Evolutionary conservation across 2,329 filamentous ascomycete genomes (phyloP).

Genomic region (Trichoderma sp.): DNA sequence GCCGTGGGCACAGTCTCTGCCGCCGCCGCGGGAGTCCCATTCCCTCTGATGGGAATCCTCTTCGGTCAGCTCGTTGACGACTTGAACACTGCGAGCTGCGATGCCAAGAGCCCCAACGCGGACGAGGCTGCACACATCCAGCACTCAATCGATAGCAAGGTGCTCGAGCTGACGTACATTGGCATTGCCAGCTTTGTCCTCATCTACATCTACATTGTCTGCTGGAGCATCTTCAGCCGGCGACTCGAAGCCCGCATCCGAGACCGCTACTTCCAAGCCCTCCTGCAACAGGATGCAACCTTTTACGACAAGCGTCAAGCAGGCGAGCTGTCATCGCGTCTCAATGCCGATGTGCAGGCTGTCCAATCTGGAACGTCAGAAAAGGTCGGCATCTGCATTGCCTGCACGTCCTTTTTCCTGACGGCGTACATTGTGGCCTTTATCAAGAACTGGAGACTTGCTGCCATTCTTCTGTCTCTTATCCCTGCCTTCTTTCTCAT

Average conservation of each 20-base stretch:
- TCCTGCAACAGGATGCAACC: constrained; percentile 62
- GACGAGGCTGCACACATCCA: constrained; percentile 40
- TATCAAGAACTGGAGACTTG: constrained; percentile 61
- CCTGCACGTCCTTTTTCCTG: constrained; percentile 65
- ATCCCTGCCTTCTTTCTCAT: constrained; percentile 65
- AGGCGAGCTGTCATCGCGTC: constrained; percentile 63
- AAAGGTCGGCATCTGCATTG: constrained; percentile 67
- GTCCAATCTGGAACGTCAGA: constrained; percentile 70
- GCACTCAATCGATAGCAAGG: constrained; percentile 54
- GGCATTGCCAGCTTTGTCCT: constrained; percentile 63
- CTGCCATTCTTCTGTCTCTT: constrained; percentile 64
- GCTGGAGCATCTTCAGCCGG: constrained; percentile 65
- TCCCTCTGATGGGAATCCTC: constrained; percentile 64
- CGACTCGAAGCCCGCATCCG: constrained; percentile 64
- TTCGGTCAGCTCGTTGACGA: constrained; percentile 65
- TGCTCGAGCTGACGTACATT: constrained; percentile 64
- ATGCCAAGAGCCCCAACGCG: constrained; percentile 31
- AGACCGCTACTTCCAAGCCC: constrained; percentile 58
- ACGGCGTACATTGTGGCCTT: constrained; percentile 69
- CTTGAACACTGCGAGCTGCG: constrained; percentile 60
- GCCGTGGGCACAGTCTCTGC: constrained; percentile 47
- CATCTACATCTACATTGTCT: constrained; percentile 65
- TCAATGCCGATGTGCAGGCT: constrained; percentile 66
- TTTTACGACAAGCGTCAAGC: constrained; percentile 65
- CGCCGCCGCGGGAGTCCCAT: constrained; percentile 61